Evolutionary conservation across 1,284 basidiomycete genomes (phyloP).

Genomic region (Ganoderma boninense): DNA sequence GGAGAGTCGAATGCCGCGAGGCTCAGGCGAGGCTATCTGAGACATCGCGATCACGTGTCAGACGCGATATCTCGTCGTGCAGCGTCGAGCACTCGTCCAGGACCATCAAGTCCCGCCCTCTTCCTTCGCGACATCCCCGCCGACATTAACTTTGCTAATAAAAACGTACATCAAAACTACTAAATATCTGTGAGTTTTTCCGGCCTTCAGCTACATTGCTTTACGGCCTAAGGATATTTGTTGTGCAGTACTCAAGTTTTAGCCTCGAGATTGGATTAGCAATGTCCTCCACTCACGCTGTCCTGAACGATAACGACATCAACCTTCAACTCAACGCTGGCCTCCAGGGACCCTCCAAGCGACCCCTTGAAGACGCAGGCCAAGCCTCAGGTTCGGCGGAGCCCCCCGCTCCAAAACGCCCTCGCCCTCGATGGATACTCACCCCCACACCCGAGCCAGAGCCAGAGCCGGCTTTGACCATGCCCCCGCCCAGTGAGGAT

Average conservation of each 20-base stretch:
- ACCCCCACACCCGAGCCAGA: neutral
- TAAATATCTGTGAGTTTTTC: neutral
- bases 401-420: neutral
- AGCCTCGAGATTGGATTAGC: neutral
- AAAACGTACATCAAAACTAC: neutral
- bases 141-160: neutral
- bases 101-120: neutral
- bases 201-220: no score
- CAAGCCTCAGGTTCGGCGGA: neutral
- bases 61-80: neutral
- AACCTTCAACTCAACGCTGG: neutral
- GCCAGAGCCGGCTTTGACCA: neutral
- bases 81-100: no score
- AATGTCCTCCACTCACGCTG: neutral
- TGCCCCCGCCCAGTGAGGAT: slow-evolving; percentile 18
- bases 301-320: neutral
- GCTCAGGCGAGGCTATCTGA: neutral
- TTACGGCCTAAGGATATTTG: neutral
- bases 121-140: neutral
- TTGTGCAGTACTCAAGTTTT: neutral
- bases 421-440: neutral
- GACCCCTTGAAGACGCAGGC: neutral
- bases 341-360: neutral
- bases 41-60: slow-evolving; percentile 6
- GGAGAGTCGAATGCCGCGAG: no score